A percentile compares a stretch with the other conserved stretches of the same genome.
Conservation (phyloP, 257 asterid species). For the Solanum lycopersicoides region DNA sequence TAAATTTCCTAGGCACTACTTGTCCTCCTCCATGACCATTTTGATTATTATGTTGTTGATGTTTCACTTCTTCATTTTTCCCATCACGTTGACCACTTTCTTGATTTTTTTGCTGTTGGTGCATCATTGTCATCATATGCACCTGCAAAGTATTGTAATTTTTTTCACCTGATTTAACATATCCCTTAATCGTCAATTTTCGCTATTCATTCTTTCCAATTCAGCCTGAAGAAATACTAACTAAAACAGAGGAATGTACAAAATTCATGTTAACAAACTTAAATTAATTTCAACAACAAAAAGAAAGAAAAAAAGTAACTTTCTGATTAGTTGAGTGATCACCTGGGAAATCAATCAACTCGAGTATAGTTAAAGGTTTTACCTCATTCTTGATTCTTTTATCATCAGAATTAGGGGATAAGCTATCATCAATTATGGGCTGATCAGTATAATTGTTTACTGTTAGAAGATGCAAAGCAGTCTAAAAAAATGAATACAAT, state of each 20-base stretch:
- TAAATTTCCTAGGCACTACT: constrained; percentile 67
- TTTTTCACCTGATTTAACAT: constrained; percentile 32
- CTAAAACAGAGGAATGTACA: constrained; percentile 8
- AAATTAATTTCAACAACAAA: background rate
- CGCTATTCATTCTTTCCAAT: constrained; percentile 38
- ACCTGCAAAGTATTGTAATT: constrained; percentile 42
- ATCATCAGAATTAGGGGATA: constrained; percentile 30
- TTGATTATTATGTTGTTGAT: background rate
- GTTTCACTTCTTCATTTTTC: constrained; percentile 1
- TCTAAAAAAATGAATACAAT: constrained; percentile 19
- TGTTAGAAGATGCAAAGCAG: constrained; percentile 68
- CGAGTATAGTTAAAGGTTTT: background rate
- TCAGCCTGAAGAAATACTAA: constrained; percentile 48
- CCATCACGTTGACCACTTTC: constrained; percentile 4
- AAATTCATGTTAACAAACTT: background rate
- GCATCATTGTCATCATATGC: constrained; percentile 47
- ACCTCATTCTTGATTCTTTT: constrained; percentile 59
- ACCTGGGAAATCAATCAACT: background rate
- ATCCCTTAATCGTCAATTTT: constrained; percentile 41
- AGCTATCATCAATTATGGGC: constrained; percentile 43
- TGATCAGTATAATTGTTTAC: constrained; percentile 51
- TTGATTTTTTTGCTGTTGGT: constrained; percentile 22
- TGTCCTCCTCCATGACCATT: constrained; percentile 2
- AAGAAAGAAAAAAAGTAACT: background rate
- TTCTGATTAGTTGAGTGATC: background rate